Percentiles rank a stretch among this genome's conserved stretches.
Conservation (phyloP, 2,329 filamentous ascomycete species). For the Colletotrichum sp. region DNA sequence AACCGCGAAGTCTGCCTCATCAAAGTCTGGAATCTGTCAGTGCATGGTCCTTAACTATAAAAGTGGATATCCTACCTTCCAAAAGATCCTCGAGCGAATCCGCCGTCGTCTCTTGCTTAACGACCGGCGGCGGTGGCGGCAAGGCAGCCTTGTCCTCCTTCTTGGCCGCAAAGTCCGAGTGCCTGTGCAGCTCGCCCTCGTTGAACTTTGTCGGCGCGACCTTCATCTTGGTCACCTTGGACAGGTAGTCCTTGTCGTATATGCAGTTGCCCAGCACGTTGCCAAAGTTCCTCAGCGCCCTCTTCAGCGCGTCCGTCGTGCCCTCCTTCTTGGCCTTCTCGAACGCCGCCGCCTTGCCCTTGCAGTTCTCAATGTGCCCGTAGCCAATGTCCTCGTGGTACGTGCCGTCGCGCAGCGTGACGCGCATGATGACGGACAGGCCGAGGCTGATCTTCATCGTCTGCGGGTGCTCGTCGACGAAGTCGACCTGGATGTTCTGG, state of each 20-base stretch:
- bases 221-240: constrained; percentile 90
- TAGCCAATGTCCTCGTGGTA: constrained; percentile 98
- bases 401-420: constrained; percentile 92
- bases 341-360: constrained; percentile 92
- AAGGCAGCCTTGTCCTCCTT: constrained; percentile 38
- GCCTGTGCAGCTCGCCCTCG: constrained; percentile 79
- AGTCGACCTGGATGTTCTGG: constrained; percentile 92
- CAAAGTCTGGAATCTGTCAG: constrained; percentile 58
- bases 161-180: constrained; percentile 75
- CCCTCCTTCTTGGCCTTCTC: constrained; percentile 99
- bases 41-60: not conserved
- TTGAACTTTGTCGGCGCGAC: constrained; percentile 78
- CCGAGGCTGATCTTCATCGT: constrained; percentile 84
- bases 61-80: constrained; percentile 43
- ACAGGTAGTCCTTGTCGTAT: constrained; percentile 94
- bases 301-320: constrained; percentile 91
- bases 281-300: constrained; percentile 88
- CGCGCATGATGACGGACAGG: constrained; percentile 86
- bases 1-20: constrained; percentile 78
- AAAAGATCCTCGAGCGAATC: constrained; percentile 59
- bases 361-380: constrained; percentile 94
- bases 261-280: constrained; percentile 98
- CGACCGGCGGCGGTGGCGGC: constrained; percentile 10
- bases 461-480: constrained; percentile 84
- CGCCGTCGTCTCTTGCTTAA: constrained; percentile 36